phyloP scores from a whole-genome alignment of 169 alveolate species.

The Plasmodium cynomolgi region DNA sequence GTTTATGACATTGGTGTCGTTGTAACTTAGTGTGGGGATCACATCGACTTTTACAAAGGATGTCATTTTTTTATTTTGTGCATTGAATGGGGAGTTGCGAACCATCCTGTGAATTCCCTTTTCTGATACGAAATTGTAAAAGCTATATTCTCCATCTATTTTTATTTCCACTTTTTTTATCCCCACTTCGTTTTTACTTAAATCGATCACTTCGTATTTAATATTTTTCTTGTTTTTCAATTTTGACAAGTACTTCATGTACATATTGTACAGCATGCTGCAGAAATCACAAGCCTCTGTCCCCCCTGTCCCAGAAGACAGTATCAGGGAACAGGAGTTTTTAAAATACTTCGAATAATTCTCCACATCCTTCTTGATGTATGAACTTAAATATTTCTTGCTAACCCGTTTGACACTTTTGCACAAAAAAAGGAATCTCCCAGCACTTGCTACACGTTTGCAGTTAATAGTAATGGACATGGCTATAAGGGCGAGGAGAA shows the following conservation, averaged over 20 bases:
- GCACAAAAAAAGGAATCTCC: constrained; percentile 23
- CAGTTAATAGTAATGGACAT: constrained; percentile 53
- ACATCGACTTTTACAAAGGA: constrained; percentile 84
- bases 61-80: constrained; percentile 81
- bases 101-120: constrained; percentile 85
- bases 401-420: constrained; percentile 7
- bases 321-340: constrained; percentile 58
- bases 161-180: constrained; percentile 80
- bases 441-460: neutral
- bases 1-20: constrained; percentile 77
- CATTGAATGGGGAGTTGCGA: constrained; percentile 80
- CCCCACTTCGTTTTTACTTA: constrained; percentile 80
- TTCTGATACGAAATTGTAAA: constrained; percentile 81
- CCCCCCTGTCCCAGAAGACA: constrained; percentile 84
- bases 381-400: constrained; percentile 29
- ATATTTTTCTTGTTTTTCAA: constrained; percentile 69
- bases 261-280: constrained; percentile 81
- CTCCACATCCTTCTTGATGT: constrained; percentile 53
- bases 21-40: constrained; percentile 80
- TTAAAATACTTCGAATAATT: constrained; percentile 69
- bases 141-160: constrained; percentile 83
- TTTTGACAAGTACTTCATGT: constrained; percentile 78
- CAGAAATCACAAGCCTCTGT: constrained; percentile 86
- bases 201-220: constrained; percentile 75
- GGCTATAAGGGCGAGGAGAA: constrained; percentile 2